A percentile compares a stretch with the other conserved stretches of the same genome.
phyloP scores from a whole-genome alignment of 2,329 filamentous ascomycete genomes.

The Hirsutella minnesotensis region DNA sequence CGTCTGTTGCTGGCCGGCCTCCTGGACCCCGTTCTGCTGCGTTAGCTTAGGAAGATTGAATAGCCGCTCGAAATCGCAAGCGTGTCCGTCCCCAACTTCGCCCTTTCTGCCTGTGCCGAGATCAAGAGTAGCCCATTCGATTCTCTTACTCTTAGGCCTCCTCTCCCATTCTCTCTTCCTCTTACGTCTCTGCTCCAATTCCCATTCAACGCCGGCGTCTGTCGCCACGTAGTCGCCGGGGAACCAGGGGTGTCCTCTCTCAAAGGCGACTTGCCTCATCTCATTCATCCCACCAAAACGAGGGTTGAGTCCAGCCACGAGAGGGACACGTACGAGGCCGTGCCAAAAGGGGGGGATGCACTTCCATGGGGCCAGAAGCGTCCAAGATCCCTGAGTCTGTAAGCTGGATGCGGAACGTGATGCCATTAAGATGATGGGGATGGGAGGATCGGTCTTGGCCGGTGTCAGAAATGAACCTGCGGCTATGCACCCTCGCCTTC shows the following conservation, averaged over 20 bases:
- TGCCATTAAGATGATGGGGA: constrained; percentile 63
- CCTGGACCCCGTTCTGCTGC: constrained; percentile 1
- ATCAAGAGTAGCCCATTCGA: constrained; percentile 62
- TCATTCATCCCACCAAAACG: constrained; percentile 75
- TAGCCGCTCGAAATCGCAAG: constrained; percentile 72
- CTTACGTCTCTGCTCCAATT: constrained; percentile 53
- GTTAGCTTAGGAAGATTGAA: constrained; percentile 23
- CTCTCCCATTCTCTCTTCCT: constrained; percentile 69
- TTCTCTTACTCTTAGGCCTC: constrained; percentile 70
- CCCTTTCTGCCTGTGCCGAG: constrained; percentile 65
- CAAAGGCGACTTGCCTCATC: constrained; percentile 68
- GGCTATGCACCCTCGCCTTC: constrained; percentile 51
- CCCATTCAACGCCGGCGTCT: constrained; percentile 67
- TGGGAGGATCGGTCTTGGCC: constrained; percentile 53
- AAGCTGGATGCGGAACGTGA: constrained; percentile 35
- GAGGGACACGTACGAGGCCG: constrained; percentile 67
- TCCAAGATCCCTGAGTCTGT: constrained; percentile 62
- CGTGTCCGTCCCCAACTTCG: constrained; percentile 71
- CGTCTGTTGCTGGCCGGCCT: neutral
- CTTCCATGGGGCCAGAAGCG: constrained; percentile 78
- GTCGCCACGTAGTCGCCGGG: constrained; percentile 77
- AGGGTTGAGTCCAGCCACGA: constrained; percentile 69
- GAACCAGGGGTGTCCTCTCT: constrained; percentile 69
- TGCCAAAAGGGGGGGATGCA: constrained; percentile 82
- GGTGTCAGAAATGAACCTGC: constrained; percentile 52